A percentile compares a stretch with the other conserved stretches of the same genome.
phyloP scores from a whole-genome alignment of 768 basidiomycete genomes.

The Mycena filopes region DNA sequence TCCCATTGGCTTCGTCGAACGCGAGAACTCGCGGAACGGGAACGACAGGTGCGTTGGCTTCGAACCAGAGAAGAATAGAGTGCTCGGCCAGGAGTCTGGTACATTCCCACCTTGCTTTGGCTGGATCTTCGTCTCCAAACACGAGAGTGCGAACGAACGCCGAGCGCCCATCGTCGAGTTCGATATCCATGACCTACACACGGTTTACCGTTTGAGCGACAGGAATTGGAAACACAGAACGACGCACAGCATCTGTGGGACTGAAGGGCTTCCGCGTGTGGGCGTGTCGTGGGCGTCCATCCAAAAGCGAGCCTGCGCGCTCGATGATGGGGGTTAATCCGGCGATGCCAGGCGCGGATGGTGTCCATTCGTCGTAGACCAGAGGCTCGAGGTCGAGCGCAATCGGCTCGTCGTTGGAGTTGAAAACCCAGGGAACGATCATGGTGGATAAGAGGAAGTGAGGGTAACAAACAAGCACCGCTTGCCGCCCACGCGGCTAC shows the following conservation, averaged over 20 bases:
- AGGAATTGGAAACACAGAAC: background rate
- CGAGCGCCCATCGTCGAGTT: background rate
- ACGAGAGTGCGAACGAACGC: conserved; percentile 5
- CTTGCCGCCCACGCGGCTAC: too few species aligned
- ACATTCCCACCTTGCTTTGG: background rate
- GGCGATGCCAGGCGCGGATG: background rate
- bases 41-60: conserved; percentile 4
- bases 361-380: background rate
- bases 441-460: too few species aligned
- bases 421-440: background rate
- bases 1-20: conserved; percentile 10
- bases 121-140: background rate
- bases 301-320: conserved; percentile 4
- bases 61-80: conserved; percentile 19
- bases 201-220: background rate
- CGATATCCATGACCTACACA: conserved; percentile 16
- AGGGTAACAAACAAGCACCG: too few species aligned
- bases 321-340: background rate
- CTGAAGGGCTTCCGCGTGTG: conserved; percentile 13
- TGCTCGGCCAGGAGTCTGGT: conserved; percentile 1
- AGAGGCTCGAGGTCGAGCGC: conserved; percentile 8
- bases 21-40: conserved; percentile 19
- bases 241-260: background rate
- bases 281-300: background rate
- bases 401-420: background rate